These are phyloP conservation scores for Geoglossum cookeanum DNA, from an alignment of 2,329 filamentous ascomycete species.

Conservation along the genomic window DNA sequence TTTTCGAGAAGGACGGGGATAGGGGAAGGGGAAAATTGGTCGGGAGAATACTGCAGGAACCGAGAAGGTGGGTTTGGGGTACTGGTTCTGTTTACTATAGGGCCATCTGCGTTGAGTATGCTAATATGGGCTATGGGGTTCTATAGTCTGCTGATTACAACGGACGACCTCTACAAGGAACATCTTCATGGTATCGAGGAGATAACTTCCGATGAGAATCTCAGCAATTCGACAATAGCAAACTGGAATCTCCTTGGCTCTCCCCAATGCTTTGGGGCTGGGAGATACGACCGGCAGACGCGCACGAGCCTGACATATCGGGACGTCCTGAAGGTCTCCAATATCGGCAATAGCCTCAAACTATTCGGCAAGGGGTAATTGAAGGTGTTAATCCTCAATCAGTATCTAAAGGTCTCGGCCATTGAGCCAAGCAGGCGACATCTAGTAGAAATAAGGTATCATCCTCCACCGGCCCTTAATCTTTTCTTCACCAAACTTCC, in stretches of 20 bases:
- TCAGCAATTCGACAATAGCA: constrained; percentile 37
- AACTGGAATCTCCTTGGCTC: constrained; percentile 53
- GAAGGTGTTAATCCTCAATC: neutral
- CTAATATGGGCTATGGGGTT: neutral
- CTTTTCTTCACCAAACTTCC: constrained; percentile 50
- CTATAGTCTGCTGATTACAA: constrained; percentile 45
- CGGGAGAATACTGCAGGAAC: constrained; percentile 60
- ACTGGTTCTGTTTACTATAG: neutral
- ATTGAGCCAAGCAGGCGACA: neutral
- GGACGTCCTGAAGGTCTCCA: constrained; percentile 70
- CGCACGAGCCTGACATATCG: constrained; percentile 65
- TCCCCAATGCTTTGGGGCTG: constrained; percentile 26
- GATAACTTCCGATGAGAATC: constrained; percentile 40
- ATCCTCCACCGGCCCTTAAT: constrained; percentile 52
- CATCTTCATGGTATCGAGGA: constrained; percentile 60
- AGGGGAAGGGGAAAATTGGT: constrained; percentile 13
- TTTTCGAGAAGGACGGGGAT: constrained; percentile 40
- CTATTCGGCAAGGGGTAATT: constrained; percentile 21
- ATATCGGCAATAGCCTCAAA: constrained; percentile 48
- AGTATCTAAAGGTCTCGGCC: neutral
- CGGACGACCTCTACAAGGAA: constrained; percentile 44
- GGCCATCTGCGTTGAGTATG: neutral
- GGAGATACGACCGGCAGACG: constrained; percentile 36
- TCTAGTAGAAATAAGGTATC: constrained; percentile 48
- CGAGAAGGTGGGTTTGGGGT: constrained; percentile 34